Conservation (phyloP, 805 yeast genomes). For the Schwanniomyces yamadae region DNA sequence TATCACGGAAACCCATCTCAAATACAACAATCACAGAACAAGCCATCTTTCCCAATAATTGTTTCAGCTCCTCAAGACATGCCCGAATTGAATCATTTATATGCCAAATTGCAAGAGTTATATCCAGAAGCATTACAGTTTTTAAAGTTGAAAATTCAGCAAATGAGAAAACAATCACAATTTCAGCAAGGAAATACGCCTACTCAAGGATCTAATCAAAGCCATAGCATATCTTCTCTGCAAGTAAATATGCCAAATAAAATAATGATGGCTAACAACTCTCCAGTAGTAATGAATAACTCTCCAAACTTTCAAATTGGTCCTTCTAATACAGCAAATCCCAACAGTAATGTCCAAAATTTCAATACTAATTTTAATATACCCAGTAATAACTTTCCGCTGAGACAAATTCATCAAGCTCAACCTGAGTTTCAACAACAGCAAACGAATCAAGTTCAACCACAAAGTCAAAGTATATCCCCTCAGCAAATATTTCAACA, state of each 20-base stretch:
- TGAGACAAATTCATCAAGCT: constrained; percentile 7
- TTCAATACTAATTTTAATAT: constrained; percentile 3
- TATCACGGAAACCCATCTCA: constrained; percentile 32
- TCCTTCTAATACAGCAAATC: neutral
- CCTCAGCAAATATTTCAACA: constrained; percentile 42
- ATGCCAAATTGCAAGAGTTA: constrained; percentile 46
- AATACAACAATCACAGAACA: constrained; percentile 23
- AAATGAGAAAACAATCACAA: constrained; percentile 33
- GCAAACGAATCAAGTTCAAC: constrained; percentile 11
- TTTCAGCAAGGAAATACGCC: no score
- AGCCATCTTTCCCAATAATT: constrained; percentile 46
- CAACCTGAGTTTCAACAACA: constrained; percentile 13
- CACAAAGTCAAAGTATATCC: constrained; percentile 23
- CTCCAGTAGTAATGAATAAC: neutral
- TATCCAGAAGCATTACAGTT: constrained; percentile 55
- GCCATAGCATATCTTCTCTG: neutral
- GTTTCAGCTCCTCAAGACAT: constrained; percentile 55
- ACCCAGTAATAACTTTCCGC: constrained; percentile 1
- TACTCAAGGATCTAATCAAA: neutral
- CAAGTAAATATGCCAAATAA: constrained; percentile 1
- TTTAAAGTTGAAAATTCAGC: constrained; percentile 39
- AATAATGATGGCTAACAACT: neutral
- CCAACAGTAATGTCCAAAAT: constrained; percentile 8
- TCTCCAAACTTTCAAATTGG: neutral
- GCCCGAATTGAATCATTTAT: constrained; percentile 51